These are phyloP conservation scores for Talaromyces sp. DNA, from an alignment of 2,329 filamentous ascomycete genomes.

Conservation along the genomic window DNA sequence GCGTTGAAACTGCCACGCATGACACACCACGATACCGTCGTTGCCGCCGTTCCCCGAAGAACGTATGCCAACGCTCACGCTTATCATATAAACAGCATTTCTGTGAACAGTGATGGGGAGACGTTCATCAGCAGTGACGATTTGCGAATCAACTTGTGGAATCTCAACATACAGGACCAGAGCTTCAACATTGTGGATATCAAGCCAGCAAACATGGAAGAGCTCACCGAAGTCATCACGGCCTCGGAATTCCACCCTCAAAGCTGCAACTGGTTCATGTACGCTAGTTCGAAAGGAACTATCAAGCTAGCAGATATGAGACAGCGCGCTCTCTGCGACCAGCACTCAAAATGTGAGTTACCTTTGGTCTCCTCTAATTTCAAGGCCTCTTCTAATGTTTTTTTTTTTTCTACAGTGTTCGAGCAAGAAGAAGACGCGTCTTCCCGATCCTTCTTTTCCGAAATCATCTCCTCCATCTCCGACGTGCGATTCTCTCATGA, in stretches of 20 bases:
- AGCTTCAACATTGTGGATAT: conserved; percentile 99
- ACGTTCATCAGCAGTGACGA: conserved; percentile 99
- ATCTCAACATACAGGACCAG: conserved; percentile 97
- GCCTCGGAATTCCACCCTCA: conserved; percentile 94
- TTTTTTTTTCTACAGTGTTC: conserved; percentile 61
- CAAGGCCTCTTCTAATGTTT: background rate
- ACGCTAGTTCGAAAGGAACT: conserved; percentile 96
- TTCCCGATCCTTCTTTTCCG: conserved; percentile 97
- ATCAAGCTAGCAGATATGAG: conserved; percentile 99
- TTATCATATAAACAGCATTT: conserved; percentile 99
- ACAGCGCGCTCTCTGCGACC: conserved; percentile 90
- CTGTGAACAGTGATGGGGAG: conserved; percentile 98
- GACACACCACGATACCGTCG: conserved; percentile 96
- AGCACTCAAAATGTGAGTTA: conserved; percentile 83
- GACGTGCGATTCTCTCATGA: conserved; percentile 97
- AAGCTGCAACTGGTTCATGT: conserved; percentile 99
- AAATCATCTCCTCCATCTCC: conserved; percentile 99
- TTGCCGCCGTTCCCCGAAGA: conserved; percentile 89
- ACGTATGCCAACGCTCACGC: conserved; percentile 98
- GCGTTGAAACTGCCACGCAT: conserved; percentile 91
- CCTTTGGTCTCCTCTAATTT: background rate
- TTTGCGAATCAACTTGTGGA: conserved; percentile 96
- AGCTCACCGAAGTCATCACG: conserved; percentile 97
- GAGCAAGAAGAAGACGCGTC: conserved; percentile 98
- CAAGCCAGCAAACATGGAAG: conserved; percentile 99